Evolutionary conservation across 2,329 filamentous ascomycete genomes (phyloP).

Genomic region (Ramularia endophylla): DNA sequence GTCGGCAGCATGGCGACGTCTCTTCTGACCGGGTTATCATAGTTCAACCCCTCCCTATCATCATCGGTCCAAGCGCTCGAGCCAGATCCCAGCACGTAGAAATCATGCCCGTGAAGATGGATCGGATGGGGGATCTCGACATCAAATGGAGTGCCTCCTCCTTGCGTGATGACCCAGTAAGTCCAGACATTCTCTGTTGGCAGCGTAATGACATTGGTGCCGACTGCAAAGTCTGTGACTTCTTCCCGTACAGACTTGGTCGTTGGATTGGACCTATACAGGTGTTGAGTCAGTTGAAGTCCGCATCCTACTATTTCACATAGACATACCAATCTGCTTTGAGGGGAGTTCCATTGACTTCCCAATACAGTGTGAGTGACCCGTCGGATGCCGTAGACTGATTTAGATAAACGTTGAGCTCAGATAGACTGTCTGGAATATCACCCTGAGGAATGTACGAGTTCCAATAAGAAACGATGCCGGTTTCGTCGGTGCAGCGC

Average conservation of each 20-base stretch:
- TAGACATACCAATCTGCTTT: conserved; percentile 34
- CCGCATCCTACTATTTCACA: too few relatives aligned
- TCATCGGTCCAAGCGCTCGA: conserved; percentile 19
- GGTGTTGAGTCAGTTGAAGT: too few relatives aligned
- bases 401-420: conserved; percentile 26
- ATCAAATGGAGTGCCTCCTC: conserved; percentile 21
- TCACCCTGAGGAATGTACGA: conserved; percentile 29
- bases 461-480: conserved; percentile 34
- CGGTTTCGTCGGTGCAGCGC: conserved; percentile 38
- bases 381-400: conserved; percentile 25
- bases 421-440: conserved; percentile 24
- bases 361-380: conserved; percentile 32
- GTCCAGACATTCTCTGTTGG: conserved; percentile 23
- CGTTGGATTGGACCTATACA: conserved; percentile 36
- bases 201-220: conserved; percentile 34
- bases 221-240: conserved; percentile 32
- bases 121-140: conserved; percentile 30
- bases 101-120: conserved; percentile 29
- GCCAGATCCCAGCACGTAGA: conserved; percentile 28
- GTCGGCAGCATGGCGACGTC: conserved; percentile 36
- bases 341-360: conserved; percentile 40
- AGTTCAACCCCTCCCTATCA: conserved; percentile 24
- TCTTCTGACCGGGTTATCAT: conserved; percentile 34
- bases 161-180: conserved; percentile 33
- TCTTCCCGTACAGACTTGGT: conserved; percentile 38